Percentiles rank a stretch among this genome's conserved stretches.
Evolutionary conservation across 441 rosid genomes (phyloP).

Genomic region (Eugenia klotzschiana): DNA sequence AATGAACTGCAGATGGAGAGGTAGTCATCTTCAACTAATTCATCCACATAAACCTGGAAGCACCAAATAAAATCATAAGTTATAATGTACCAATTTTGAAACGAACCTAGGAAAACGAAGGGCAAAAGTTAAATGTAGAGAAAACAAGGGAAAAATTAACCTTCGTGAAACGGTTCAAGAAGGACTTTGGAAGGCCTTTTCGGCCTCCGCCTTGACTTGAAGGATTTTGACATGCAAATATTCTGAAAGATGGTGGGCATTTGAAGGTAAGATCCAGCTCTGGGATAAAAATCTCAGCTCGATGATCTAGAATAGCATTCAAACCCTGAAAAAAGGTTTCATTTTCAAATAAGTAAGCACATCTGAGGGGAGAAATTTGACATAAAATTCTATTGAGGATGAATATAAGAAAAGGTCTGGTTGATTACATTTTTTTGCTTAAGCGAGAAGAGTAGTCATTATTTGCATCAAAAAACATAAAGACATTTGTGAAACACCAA

Average conservation of each 20-base stretch:
- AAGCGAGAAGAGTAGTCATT: background rate
- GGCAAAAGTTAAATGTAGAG: background rate
- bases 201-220: conserved; percentile 98
- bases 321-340: conserved; percentile 40
- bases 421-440: background rate
- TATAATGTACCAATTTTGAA: background rate
- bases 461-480: background rate
- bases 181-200: conserved; percentile 98
- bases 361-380: background rate
- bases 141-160: conserved; percentile 18
- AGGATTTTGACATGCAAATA: conserved; percentile 99
- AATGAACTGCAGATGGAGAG: conserved; percentile 68
- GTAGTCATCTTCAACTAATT: conserved; percentile 83
- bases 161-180: conserved; percentile 91
- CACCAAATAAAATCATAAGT: conserved; percentile 1
- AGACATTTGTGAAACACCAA: background rate
- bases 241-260: conserved; percentile 77
- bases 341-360: background rate
- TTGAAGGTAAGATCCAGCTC: conserved; percentile 72
- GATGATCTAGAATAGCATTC: conserved; percentile 96
- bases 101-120: background rate
- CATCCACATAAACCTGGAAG: conserved; percentile 83
- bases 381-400: background rate
- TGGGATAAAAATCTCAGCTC: conserved; percentile 93
- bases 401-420: background rate